Evolutionary conservation across 2,329 filamentous ascomycete genomes (phyloP), one percentile per base, ranked within the genome.

Genomic region (Monilinia fructigena): DNA sequence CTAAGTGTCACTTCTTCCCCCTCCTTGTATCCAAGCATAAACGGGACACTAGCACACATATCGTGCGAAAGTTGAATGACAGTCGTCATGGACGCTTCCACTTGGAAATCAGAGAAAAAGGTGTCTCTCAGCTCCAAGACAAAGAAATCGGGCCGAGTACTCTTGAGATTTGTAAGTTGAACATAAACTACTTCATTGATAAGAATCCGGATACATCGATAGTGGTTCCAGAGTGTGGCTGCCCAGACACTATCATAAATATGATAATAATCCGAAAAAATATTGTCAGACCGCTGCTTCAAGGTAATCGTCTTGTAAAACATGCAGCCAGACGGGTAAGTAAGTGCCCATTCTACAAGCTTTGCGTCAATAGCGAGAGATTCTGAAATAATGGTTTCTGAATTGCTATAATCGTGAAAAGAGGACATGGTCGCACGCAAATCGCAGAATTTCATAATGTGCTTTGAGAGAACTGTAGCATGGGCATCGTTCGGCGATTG

Each of bases 381-480:
- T 1, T 56, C 47, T 12, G 67, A 62, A 42, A 74, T 68, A 3
- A 73, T 68, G 10, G 48, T n/a, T 60, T 68, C 56, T 1, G 70
- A 58, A 23, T 71, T 67, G 47, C 67, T 71, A 50, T 73, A 74
- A 31, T 74, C 70, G n/a, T 70, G 61, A 20, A 71, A 71, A 10
- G 61, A 70, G 47, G 35, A 61, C 70, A 75, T 72, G 3, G 72
- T 68, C 10, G 69, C 67, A 16, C 70, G 70, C 16, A 74, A 67
- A 61, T 74, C 66, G 47, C 66, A 68, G 47, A 70, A 73, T 63
- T 69, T 65, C 42, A 73, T 71, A 28, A 82, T 77, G 1, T 82
- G 78, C 40, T 78, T 70, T 6, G 76, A 73, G 54, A 77, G 74
- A 18, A 74, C 73, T 53, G 83, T 78, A 59, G 82, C 77, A 31